These are phyloP conservation scores for Primulina eburnea DNA, from an alignment of 257 asterid genomes.

Conservation along the genomic window DNA sequence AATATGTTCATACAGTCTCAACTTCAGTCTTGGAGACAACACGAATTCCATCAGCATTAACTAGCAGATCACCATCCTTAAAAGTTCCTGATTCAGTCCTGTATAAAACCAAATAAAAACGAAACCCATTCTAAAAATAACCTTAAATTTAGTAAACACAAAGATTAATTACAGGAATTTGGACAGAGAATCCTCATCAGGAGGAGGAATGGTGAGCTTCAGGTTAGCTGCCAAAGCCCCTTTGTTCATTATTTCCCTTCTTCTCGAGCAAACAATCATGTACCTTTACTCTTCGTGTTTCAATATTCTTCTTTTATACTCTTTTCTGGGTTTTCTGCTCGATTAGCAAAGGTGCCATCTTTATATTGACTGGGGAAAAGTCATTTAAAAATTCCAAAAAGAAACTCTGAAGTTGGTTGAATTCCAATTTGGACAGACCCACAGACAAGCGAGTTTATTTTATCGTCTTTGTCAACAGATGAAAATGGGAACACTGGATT, in stretches of 20 bases:
- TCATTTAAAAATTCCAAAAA: not conserved
- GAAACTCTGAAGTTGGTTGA: no score
- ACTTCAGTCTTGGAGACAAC: slow-evolving; percentile 67
- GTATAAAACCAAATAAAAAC: slow-evolving; percentile 16
- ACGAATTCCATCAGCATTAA: slow-evolving; percentile 88
- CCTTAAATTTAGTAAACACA: not conserved
- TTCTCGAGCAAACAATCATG: no score
- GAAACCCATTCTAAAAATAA: not conserved
- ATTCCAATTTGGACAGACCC: not conserved
- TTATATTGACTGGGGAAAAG: not conserved
- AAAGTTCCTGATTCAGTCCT: slow-evolving; percentile 96
- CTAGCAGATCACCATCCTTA: slow-evolving; percentile 95
- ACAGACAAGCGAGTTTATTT: no score
- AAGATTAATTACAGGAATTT: not conserved
- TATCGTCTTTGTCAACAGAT: not conserved
- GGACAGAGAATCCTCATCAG: not conserved
- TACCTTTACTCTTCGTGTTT: no score
- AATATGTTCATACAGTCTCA: slow-evolving; percentile 51
- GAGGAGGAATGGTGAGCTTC: not conserved
- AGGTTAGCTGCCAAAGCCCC: not conserved
- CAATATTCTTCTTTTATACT: no score
- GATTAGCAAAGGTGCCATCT: not conserved
- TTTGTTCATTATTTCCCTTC: not conserved
- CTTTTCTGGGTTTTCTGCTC: not conserved
- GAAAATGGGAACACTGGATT: not conserved